phyloP scores from a whole-genome alignment of 2,329 filamentous ascomycete genomes.

The Anthostomella pinea region DNA sequence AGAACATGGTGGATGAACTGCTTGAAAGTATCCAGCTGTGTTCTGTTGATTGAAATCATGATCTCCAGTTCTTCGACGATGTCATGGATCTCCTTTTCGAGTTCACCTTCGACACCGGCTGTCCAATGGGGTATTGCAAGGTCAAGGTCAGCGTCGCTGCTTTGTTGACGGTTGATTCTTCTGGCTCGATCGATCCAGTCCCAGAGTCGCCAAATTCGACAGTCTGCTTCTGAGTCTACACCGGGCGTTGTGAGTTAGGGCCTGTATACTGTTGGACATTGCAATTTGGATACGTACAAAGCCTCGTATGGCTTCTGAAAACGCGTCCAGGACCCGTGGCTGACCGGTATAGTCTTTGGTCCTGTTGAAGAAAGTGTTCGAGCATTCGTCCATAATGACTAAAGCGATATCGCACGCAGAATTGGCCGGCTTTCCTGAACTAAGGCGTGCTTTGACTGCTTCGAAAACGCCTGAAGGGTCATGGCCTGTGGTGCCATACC shows the following conservation, averaged over 20 bases:
- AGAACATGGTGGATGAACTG: constrained; percentile 12
- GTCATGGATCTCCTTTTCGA: constrained; percentile 31
- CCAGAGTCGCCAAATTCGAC: constrained; percentile 4
- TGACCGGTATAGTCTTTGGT: constrained; percentile 29
- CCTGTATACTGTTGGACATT: background rate
- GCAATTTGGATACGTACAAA: constrained; percentile 17
- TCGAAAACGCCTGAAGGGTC: constrained; percentile 37
- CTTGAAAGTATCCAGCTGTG: constrained; percentile 18
- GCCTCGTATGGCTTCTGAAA: constrained; percentile 28
- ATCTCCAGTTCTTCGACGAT: constrained; percentile 34
- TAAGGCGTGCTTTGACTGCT: constrained; percentile 27
- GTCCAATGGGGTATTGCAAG: constrained; percentile 5
- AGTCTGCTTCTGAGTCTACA: constrained; percentile 5
- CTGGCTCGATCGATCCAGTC: constrained; percentile 6
- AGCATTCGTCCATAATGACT: constrained; percentile 36
- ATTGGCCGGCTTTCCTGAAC: constrained; percentile 1
- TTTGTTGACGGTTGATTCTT: constrained; percentile 4
- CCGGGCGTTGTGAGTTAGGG: constrained; percentile 14
- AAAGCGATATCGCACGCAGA: constrained; percentile 21
- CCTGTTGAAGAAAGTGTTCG: constrained; percentile 35
- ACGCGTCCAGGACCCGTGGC: constrained; percentile 32
- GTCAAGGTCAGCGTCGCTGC: background rate
- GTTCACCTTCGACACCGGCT: constrained; percentile 23
- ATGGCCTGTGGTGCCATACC: constrained; percentile 37
- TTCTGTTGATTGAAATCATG: constrained; percentile 28